phyloP scores from a whole-genome alignment of 148 eudicot genomes.

The Rhododendron molle region DNA sequence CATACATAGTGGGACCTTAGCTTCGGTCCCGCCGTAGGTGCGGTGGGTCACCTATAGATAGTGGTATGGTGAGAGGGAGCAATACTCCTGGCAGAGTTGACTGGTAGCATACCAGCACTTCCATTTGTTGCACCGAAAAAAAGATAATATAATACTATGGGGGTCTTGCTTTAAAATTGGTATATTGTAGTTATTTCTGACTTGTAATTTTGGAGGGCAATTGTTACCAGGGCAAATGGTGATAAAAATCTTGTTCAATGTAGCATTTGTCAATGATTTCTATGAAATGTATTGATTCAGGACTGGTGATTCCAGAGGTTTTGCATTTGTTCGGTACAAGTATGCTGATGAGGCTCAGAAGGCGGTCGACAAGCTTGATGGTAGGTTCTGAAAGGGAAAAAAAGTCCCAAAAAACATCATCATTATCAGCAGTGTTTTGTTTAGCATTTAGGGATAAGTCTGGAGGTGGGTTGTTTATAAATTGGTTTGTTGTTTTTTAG shows the following conservation, averaged over 20 bases:
- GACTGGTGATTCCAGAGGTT: constrained; percentile 96
- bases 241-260: background rate
- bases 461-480: background rate
- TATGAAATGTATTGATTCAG: constrained; percentile 19
- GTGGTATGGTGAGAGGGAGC: too few species aligned
- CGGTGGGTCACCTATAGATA: too few species aligned
- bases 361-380: constrained; percentile 90
- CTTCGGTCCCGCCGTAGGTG: too few species aligned
- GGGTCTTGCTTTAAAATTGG: background rate
- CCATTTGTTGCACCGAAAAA: too few species aligned
- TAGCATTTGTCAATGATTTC: background rate
- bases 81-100: too few species aligned
- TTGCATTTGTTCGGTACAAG: constrained; percentile 94
- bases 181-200: background rate
- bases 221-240: background rate
- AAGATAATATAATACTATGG: background rate
- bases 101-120: too few species aligned
- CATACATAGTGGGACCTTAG: too few species aligned
- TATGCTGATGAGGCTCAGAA: constrained; percentile 84
- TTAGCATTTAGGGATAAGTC: background rate
- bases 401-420: background rate
- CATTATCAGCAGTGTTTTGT: background rate
- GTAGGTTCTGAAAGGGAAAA: constrained; percentile 21
- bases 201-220: background rate
- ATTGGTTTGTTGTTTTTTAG: constrained; percentile 21